Base-by-base conservation (phyloP, 345 rosid genomes). In the Populus ilicifolia region DNA sequence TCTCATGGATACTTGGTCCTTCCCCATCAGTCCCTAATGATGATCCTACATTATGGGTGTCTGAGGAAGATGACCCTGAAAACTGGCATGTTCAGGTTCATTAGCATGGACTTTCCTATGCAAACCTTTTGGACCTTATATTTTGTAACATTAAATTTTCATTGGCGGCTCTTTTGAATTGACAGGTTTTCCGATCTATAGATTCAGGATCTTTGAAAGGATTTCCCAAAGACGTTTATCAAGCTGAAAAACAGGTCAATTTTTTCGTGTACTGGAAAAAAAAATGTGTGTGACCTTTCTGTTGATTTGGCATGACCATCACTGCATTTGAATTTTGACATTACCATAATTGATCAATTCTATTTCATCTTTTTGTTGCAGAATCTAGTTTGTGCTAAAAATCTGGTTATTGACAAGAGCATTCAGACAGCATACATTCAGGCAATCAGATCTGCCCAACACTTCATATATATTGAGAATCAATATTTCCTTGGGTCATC, bases 161-260 rank as follows among this genome's bases (percentile, higher is more conserved):
- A 18, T 78, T 41, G 27, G 23, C 25, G 2, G 5, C 38, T 74
- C 38, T 38, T 56, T 21, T 64, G 11, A 73, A 77, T 77, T 78
- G 54, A 65, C 90, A 92, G 93, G 83, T 92, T n/a, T 90, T 92
- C 61, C 89, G 93, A 54, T 92, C 95, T 13, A 87, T 92, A 72
- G 97, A 92, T 85, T 90, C 97, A 29, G 97, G 98, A 75, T 94
- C 98, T 43, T 20, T 92, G 81, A 92, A 92, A 78, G 98, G 94
- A 79, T 94, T 94, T 83, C 96, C 98, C 2, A 91, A 91, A 84
- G 82, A 87, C 79, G 89, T 88, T 66, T 74, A 2, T 54, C 73
- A 87, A 73, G 91, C 91, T 69, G 89, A 86, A 50, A 84, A 83
- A 54, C 90, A 86, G 94, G 98, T 93, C 43, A 12, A 21, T 59